phyloP scores from a whole-genome alignment of 1,284 basidiomycete species.

The Psilocybe mexicana region DNA sequence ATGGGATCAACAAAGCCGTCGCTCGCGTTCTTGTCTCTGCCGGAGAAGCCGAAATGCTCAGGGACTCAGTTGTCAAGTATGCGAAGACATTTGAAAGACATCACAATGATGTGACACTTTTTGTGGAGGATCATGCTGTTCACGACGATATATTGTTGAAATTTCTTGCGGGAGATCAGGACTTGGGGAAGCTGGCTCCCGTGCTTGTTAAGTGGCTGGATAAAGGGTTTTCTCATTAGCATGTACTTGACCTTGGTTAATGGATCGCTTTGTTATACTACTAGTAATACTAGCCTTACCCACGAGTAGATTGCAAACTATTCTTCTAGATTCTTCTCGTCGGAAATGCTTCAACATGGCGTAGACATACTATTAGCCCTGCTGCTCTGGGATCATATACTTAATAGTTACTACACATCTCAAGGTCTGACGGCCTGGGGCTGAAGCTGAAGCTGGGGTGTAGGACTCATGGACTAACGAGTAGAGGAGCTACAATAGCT shows the following conservation, averaged over 20 bases:
- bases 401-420: too few species aligned
- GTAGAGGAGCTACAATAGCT: too few species aligned
- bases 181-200: conserved; percentile 21
- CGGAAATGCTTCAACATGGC: too few species aligned
- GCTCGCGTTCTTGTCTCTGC: conserved; percentile 36
- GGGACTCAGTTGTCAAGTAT: conserved; percentile 36
- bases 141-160: conserved; percentile 34
- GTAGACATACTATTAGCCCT: too few species aligned
- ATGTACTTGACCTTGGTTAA: too few species aligned
- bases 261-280: background rate
- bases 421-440: too few species aligned
- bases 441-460: too few species aligned
- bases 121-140: conserved; percentile 33
- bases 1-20: conserved; percentile 30
- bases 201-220: conserved; percentile 24
- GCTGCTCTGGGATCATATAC: too few species aligned
- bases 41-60: conserved; percentile 37
- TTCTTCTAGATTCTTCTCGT: too few species aligned
- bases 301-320: too few species aligned
- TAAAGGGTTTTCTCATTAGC: conserved; percentile 10
- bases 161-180: conserved; percentile 24
- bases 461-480: too few species aligned
- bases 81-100: conserved; percentile 27
- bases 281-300: too few species aligned
- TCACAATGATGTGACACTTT: conserved; percentile 27